Evolutionary conservation across 441 rosid species (phyloP), one percentile per base, ranked within the genome.

Genomic region (Arabidopsis hybrid): DNA sequence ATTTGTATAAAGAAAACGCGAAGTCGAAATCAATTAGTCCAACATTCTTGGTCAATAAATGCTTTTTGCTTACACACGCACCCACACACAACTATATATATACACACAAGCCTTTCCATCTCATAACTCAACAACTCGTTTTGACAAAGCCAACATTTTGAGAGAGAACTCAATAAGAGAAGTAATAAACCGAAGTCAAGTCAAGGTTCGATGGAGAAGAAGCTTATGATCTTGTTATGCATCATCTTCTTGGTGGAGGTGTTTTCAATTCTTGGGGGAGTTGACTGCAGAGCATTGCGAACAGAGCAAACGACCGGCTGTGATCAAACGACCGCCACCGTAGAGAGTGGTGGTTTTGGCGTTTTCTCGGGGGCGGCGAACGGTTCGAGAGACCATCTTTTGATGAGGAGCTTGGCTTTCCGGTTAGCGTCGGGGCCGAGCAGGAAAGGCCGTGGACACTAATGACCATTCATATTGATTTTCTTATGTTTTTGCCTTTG

Each of bases 381-480:
- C 8, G 68, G 78, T 56, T 74, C 83, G 6, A 73, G 81, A 39
- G 13, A 26, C 38, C 79, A 21, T 47, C 21, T 75, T 50, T 73
- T 83, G 4, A 42, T 65, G n/a, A 76, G 79, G 84, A 81, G 82
- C 51, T 77, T 91, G 81, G 81, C 75, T 75, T 87, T 73, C 70
- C 74, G 47, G 35, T 78, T 93, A 77, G 91, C 97, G 14, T 91
- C 97, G 8, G 98, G 98, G 1, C 97, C 95, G 0, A 92, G 96
- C 88, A 85, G 45, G 73, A 85, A 65, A 80, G 97, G 97, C 6
- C 91, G 87, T 32, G 97, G 94, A 34, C 97, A 92, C 75, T 89
- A 62, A 29, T 58, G 18, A 49, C 32, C 32, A 3, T 14, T 60
- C 9, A 52, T 56, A n/a, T 45, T 76, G 17, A 17, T 13, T 7